phyloP scores from a whole-genome alignment of 1,139 yeast species.

The Hemisphaericaspora lyxosophila region DNA sequence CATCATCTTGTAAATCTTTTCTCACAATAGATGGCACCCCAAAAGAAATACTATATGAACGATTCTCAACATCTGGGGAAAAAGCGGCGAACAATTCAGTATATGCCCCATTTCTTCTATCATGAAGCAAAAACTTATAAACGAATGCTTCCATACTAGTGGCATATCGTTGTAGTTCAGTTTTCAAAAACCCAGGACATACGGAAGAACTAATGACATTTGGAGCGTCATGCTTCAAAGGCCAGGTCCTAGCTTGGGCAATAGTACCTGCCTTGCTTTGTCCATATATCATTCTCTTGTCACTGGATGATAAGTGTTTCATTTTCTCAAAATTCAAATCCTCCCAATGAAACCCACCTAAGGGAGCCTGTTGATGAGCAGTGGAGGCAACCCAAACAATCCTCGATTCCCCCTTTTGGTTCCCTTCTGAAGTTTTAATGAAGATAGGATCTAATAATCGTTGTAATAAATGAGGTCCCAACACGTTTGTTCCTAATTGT shows the following conservation, averaged over 20 bases:
- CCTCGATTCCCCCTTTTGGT: conserved; percentile 20
- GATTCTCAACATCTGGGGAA: conserved; percentile 13
- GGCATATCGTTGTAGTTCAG: conserved; percentile 38
- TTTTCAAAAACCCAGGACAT: conserved; percentile 46
- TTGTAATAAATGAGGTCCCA: conserved; percentile 50
- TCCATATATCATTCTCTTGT: conserved; percentile 17
- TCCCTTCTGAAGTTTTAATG: conserved; percentile 23
- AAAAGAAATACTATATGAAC: conserved; percentile 11
- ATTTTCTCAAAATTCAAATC: conserved; percentile 5
- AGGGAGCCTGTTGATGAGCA: conserved; percentile 36
- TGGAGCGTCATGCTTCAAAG: conserved; percentile 26
- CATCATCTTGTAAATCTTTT: conserved; percentile 7
- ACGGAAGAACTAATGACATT: conserved; percentile 32
- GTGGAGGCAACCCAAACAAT: conserved; percentile 48
- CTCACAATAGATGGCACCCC: conserved; percentile 7
- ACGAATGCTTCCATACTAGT: conserved; percentile 1
- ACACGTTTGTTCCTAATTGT: conserved; percentile 42
- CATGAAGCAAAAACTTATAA: conserved; percentile 9
- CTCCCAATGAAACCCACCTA: conserved; percentile 15
- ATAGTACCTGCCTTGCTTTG: conserved; percentile 49
- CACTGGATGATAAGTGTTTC: conserved; percentile 1
- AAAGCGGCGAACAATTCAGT: conserved; percentile 22
- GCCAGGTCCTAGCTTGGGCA: conserved; percentile 41
- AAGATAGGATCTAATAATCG: conserved; percentile 42
- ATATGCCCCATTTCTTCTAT: conserved; percentile 17